Base-by-base conservation (phyloP, 352 stramenopile species). In the Phytopythium litorale region DNA sequence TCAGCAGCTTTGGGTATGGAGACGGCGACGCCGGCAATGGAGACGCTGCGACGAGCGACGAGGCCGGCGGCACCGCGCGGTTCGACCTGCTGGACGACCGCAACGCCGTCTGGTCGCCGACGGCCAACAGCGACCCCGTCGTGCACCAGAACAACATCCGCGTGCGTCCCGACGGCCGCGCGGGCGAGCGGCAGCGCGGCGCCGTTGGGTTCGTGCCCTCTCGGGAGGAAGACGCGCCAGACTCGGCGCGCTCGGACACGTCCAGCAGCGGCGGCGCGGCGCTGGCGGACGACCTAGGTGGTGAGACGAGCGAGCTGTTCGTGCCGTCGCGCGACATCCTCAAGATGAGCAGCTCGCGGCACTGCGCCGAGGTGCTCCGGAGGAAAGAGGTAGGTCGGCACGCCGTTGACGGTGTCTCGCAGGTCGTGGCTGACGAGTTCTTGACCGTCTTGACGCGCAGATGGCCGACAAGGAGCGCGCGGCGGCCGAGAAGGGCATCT, bases 331-430 rank as follows among this genome's bases (percentile, higher is more conserved):
- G 85, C 12, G 78, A 91, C 56, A 92, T 94, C 56, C 80, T 94
- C 55, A 94, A 94, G 75, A 90, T 91, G 78, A 92, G 81, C 70
- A 94, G 85, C 70, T 89, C 79, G 15, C 76, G 85, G 13, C 84
- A 92, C 51, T 92, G 85, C 46, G 77, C 85, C 21, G 84, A 94
- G 58, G 76, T 92, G 35, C 84, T 89, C 30, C 84, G 85, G 25
- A 94, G 89, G 67, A 84, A 88, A 75, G 85, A 93, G 82, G 84
- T 92, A 62, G 19, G 12, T 13, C 21, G 9, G 8, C 35, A 15
- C 3, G 35, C 1, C 9, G 35, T 16, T 9, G 35, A 6, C 12
- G 35, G 35, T 1, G 35, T 11, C 35, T 0, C 37, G 52, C 18
- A 19, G 11, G 19, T 35, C 13, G 16, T 46, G 40, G 40, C 40